These are phyloP conservation scores for Apiosordaria backusii DNA, from an alignment of 495 filamentous ascomycete species.

Conservation along the genomic window DNA sequence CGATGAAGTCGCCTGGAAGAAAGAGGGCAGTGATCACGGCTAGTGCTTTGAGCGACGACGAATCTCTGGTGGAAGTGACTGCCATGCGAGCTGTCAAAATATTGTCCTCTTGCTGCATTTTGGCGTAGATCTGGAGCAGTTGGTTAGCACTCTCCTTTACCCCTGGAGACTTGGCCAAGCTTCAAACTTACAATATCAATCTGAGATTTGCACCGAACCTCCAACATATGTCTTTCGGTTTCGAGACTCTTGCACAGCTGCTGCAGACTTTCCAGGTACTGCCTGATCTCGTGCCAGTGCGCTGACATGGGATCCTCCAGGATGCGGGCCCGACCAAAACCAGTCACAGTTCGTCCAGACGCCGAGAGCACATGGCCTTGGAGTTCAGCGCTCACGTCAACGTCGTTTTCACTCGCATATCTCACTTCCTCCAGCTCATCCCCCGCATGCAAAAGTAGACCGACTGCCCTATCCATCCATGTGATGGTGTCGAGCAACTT, in stretches of 20 bases:
- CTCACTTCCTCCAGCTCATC: slow-evolving; percentile 28
- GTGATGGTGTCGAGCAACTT: slow-evolving; percentile 32
- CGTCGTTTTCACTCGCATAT: slow-evolving; percentile 19
- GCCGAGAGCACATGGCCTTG: neutral
- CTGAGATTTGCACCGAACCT: slow-evolving; percentile 33
- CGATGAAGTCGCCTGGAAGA: slow-evolving; percentile 36
- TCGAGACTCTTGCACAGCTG: slow-evolving; percentile 36
- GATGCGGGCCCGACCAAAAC: neutral
- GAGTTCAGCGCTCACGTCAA: neutral
- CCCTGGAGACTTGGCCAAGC: neutral
- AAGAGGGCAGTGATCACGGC: slow-evolving; percentile 37
- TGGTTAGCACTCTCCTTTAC: neutral
- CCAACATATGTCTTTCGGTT: slow-evolving; percentile 34
- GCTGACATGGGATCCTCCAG: slow-evolving; percentile 23
- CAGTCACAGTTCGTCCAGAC: neutral
- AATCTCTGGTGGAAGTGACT: slow-evolving; percentile 35
- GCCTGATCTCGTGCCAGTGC: slow-evolving; percentile 37
- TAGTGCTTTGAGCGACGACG: slow-evolving; percentile 36
- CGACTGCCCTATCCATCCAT: slow-evolving; percentile 37
- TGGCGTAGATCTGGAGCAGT: slow-evolving; percentile 27
- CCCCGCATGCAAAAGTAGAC: slow-evolving; percentile 31
- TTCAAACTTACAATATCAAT: slow-evolving; percentile 27
- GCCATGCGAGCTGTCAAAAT: slow-evolving; percentile 37
- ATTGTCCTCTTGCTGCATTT: slow-evolving; percentile 37
- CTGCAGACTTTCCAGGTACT: slow-evolving; percentile 35